Evolutionary conservation across 2,329 filamentous ascomycete species (phyloP).

Genomic region (Curvularia lunata): DNA sequence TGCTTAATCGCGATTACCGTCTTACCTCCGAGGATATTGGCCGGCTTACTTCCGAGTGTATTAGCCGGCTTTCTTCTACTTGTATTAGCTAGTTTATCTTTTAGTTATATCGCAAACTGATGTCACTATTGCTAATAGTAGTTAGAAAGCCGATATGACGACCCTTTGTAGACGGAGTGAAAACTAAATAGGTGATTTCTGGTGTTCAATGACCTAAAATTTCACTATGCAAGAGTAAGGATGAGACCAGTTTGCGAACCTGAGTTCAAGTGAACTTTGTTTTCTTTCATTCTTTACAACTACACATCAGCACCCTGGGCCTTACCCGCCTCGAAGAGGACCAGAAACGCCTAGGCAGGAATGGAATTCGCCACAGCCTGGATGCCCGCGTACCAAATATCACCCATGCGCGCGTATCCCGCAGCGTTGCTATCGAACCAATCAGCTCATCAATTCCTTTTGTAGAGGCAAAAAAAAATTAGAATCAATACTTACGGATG

Average conservation of each 20-base stretch:
- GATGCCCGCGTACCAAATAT: slow-evolving; percentile 33
- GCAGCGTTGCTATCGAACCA: slow-evolving; percentile 21
- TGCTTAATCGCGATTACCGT: too few species aligned
- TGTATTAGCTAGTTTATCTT: too few species aligned
- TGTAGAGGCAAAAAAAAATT: neutral
- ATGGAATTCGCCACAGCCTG: slow-evolving; percentile 1
- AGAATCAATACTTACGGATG: slow-evolving; percentile 31
- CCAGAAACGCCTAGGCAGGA: neutral
- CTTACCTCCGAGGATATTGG: too few species aligned
- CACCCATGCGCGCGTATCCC: slow-evolving; percentile 41
- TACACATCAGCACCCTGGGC: neutral
- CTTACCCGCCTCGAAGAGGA: neutral
- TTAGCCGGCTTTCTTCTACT: too few species aligned
- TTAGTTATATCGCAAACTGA: too few species aligned
- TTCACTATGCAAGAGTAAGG: neutral
- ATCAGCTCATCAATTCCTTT: neutral
- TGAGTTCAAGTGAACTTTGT: neutral
- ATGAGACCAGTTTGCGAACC: neutral
- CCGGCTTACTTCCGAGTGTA: too few species aligned
- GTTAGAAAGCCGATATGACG: too few species aligned
- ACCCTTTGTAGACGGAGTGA: neutral
- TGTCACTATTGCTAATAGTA: too few species aligned
- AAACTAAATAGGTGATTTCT: neutral
- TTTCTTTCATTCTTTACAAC: neutral
- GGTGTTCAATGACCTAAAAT: neutral